Base-by-base conservation (phyloP, 148 eudicot species). In the Hydrangea macrophylla region DNA sequence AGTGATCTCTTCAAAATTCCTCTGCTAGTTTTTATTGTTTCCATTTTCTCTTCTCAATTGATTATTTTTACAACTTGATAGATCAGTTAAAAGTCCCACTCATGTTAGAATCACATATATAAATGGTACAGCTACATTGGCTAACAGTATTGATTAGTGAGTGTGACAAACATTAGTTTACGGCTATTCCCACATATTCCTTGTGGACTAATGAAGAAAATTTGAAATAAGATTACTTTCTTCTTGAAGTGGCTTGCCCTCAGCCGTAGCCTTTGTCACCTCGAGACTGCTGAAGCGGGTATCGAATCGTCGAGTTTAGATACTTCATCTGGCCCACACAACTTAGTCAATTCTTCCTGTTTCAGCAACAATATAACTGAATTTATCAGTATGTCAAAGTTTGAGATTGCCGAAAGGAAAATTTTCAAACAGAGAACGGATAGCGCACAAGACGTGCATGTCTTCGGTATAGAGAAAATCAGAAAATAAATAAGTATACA, bases 291-390 rank as follows among this genome's bases (percentile, higher is more conserved):
- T n/a, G n/a, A 64, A 30, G 84, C 15, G 37, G 8, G 50, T 37
- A 42, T 67, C 81, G 57, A 74, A 50, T 69, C 80, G 62, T 80
- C 79, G n/a, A 81, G 80, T 35, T 70, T 71, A 22, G 81, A 48
- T 24, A 84, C 55, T 24, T 73, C 78, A 5, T 86, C 86, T 12
- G 89, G 80, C 22, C 92, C 88, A n/a, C 73, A 70, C 53, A 77
- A 3, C 78, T 72, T 78, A 39, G 81, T 79, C 55, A 92, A 76
- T 70, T 92, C 92, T 64, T 76, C 90, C 97, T 92, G 96, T 81
- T 61, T 57, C 68, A 74, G 27, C 6, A 55, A n/a, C n/a, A n/a
- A n/a, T n/a, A n/a, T n/a, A n/a, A n/a, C 31, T 31, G n/a, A 40
- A 24, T 59, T 66, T 30, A 61, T 35, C 32, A 27, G n/a, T n/a